Conservation (phyloP, 306 rosid species). For the Parietaria judaica region DNA sequence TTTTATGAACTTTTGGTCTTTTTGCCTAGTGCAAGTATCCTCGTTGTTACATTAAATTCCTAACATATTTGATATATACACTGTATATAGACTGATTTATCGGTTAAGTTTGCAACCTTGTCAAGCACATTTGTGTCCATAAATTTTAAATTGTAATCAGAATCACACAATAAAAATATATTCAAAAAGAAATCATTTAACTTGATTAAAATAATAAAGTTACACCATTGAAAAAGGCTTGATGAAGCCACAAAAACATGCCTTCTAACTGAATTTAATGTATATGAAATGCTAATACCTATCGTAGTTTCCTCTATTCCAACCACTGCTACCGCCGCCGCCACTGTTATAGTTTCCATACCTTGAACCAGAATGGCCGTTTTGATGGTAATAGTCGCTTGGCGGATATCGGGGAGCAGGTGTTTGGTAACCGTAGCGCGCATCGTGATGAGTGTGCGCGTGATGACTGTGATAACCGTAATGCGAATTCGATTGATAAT, state of each 20-base stretch:
- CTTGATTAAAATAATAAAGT: not conserved
- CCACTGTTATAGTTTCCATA: constrained; percentile 35
- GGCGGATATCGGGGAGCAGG: constrained; percentile 28
- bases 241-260: not conserved
- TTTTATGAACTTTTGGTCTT: too few relatives aligned
- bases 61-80: too few relatives aligned
- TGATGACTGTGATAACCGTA: constrained; percentile 15
- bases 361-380: constrained; percentile 44
- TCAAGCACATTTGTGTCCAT: too few relatives aligned
- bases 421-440: constrained; percentile 23
- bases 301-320: constrained; percentile 31
- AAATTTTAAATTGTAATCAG: too few relatives aligned
- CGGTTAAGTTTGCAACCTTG: too few relatives aligned
- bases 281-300: constrained; percentile 37
- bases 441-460: too few relatives aligned
- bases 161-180: too few relatives aligned
- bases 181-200: not conserved
- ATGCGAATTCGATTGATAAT: constrained; percentile 28
- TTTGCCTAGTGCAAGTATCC: too few relatives aligned
- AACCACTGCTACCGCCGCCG: constrained; percentile 35
- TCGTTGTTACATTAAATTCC: too few relatives aligned
- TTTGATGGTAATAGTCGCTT: constrained; percentile 23
- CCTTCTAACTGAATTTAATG: not conserved
- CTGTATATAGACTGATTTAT: too few relatives aligned
- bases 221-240: not conserved